phyloP scores from a whole-genome alignment of 2,329 filamentous ascomycete species.

The Botrytis fragariae region DNA sequence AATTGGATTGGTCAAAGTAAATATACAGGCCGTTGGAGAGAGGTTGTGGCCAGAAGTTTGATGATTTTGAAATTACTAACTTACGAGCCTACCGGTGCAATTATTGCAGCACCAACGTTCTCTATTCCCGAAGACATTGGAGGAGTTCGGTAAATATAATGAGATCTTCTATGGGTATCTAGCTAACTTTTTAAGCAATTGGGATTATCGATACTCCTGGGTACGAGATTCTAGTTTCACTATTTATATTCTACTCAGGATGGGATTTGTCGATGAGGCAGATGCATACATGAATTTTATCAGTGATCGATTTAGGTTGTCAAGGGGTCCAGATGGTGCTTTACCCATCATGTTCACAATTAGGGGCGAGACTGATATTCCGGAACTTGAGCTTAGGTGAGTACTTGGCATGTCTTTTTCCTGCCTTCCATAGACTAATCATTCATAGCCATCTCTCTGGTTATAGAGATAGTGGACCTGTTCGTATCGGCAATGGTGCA shows the following conservation, averaged over 20 bases:
- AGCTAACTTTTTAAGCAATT: constrained; percentile 46
- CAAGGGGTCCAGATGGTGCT: constrained; percentile 57
- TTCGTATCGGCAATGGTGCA: constrained; percentile 74
- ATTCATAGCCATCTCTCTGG: constrained; percentile 60
- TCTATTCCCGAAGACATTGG: constrained; percentile 74
- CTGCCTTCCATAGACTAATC: constrained; percentile 11
- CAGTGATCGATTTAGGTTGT: constrained; percentile 64
- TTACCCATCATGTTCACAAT: constrained; percentile 83
- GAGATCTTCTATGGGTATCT: neutral
- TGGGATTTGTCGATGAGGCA: constrained; percentile 73
- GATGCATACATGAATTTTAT: constrained; percentile 79
- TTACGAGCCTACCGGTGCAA: constrained; percentile 75
- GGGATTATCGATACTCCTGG: constrained; percentile 78
- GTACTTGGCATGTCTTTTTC: neutral
- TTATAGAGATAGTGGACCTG: constrained; percentile 67
- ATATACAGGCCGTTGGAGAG: constrained; percentile 70
- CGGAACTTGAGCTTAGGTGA: constrained; percentile 60
- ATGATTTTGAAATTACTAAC: constrained; percentile 75
- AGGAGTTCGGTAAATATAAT: constrained; percentile 47
- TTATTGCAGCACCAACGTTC: constrained; percentile 73
- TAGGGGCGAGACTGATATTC: constrained; percentile 69
- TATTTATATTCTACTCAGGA: constrained; percentile 71
- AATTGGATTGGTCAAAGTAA: constrained; percentile 69
- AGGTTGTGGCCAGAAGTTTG: constrained; percentile 68
- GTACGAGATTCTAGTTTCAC: constrained; percentile 75